Conservation (phyloP, 306 rosid species). For the Acacia confusa region DNA sequence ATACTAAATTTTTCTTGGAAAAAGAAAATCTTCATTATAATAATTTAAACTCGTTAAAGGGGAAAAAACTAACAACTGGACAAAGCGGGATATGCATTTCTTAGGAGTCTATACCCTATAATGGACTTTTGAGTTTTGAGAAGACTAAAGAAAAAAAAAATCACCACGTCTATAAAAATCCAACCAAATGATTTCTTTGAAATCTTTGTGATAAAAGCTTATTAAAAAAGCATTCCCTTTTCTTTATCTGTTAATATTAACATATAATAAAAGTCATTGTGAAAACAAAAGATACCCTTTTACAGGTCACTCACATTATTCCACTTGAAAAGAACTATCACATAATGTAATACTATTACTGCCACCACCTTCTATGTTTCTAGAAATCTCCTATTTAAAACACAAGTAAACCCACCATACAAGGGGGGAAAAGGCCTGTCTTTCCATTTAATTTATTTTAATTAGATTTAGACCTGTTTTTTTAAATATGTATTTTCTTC, state of each 20-base stretch:
- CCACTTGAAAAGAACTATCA: constrained; percentile 1
- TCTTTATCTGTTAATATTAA: neutral
- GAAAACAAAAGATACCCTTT: neutral
- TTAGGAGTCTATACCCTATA: constrained; percentile 13
- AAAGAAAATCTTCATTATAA: neutral
- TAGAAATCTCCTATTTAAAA: constrained; percentile 28
- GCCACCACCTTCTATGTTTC: neutral
- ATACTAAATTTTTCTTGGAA: no score
- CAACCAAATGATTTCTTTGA: constrained; percentile 19
- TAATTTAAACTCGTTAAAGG: neutral
- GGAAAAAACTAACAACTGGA: neutral
- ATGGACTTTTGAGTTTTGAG: neutral
- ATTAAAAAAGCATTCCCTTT: constrained; percentile 6
- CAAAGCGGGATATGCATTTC: neutral
- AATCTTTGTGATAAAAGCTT: neutral
- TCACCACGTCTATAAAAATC: neutral
- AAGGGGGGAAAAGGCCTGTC: neutral
- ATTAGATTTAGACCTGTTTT: neutral
- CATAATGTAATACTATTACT: neutral
- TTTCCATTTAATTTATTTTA: neutral
- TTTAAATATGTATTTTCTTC: neutral
- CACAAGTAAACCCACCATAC: no score
- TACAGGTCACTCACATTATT: neutral
- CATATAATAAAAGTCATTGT: neutral
- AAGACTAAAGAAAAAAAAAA: constrained; percentile 19